phyloP scores from a whole-genome alignment of 805 yeast species.

The Limtongozyma cylindracea region DNA sequence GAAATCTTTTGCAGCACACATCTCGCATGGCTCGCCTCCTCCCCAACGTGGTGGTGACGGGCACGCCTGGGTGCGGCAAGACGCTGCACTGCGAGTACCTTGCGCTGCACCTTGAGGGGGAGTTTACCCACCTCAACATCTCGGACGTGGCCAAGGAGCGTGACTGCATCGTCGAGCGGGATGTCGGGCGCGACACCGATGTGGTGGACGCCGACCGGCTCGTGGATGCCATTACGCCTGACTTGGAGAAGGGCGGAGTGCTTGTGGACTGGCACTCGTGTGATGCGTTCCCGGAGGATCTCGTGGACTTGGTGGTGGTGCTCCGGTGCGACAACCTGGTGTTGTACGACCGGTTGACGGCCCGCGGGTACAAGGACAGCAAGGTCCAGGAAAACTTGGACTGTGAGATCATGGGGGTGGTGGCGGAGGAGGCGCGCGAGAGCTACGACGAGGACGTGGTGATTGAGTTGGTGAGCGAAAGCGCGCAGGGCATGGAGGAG shows the following conservation, averaged over 20 bases:
- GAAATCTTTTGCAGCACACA: background rate
- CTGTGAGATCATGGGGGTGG: conserved; percentile 91
- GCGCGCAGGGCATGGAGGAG: conserved; percentile 53
- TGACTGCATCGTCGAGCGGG: conserved; percentile 62
- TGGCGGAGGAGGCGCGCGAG: conserved; percentile 68
- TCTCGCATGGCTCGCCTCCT: conserved; percentile 1
- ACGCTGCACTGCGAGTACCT: conserved; percentile 48
- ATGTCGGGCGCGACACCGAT: conserved; percentile 59
- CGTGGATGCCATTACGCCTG: conserved; percentile 56
- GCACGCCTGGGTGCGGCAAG: conserved; percentile 89
- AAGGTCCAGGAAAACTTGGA: conserved; percentile 84
- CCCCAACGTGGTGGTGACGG: conserved; percentile 76
- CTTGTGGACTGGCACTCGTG: conserved; percentile 95
- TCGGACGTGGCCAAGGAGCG: conserved; percentile 65
- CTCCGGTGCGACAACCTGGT: conserved; percentile 50
- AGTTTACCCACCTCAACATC: conserved; percentile 30
- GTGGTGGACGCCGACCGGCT: conserved; percentile 86
- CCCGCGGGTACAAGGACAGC: conserved; percentile 54
- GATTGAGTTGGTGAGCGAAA: conserved; percentile 52
- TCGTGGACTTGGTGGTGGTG: conserved; percentile 82
- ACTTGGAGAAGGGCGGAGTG: conserved; percentile 66
- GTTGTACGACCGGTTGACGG: conserved; percentile 49
- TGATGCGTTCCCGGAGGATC: conserved; percentile 81
- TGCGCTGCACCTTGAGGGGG: conserved; percentile 19
- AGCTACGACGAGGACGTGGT: conserved; percentile 60